Conservation (phyloP, 331 rosid species). For the Telfairia occidentalis region DNA sequence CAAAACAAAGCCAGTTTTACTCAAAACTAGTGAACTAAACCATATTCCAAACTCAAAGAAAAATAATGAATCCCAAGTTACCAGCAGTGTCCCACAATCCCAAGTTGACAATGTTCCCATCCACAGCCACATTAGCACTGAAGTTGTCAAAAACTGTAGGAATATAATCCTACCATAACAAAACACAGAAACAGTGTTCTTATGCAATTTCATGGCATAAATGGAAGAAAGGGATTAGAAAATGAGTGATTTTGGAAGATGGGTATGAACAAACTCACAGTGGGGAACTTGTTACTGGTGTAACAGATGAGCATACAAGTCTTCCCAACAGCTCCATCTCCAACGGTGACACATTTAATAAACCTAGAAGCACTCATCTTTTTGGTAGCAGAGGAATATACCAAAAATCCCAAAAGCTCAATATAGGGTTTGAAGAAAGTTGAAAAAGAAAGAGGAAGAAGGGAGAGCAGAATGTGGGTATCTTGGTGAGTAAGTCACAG, state of each 20-base stretch:
- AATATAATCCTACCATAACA: conserved; percentile 58
- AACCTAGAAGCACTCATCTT: conserved; percentile 89
- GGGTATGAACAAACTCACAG: conserved; percentile 36
- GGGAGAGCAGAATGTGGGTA: conserved; percentile 5
- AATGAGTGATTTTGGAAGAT: background rate
- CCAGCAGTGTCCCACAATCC: conserved; percentile 99
- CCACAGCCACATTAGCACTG: conserved; percentile 93
- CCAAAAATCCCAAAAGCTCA: conserved; percentile 15
- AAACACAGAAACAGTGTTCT: background rate
- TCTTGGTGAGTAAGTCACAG: conserved; percentile 21
- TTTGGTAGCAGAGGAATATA: background rate
- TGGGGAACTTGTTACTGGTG: conserved; percentile 94
- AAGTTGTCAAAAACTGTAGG: conserved; percentile 96
- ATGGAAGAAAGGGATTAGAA: conserved; percentile 4
- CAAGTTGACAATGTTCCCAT: conserved; percentile 80
- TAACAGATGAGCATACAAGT: conserved; percentile 99
- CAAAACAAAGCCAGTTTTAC: conserved; percentile 10
- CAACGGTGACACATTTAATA: conserved; percentile 97
- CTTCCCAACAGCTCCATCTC: conserved; percentile 98
- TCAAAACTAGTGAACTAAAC: background rate
- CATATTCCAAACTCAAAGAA: background rate
- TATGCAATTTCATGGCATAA: background rate
- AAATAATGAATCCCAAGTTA: conserved; percentile 14
- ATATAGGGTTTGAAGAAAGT: conserved; percentile 13
- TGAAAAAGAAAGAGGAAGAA: conserved; percentile 4